Conservation (phyloP, 306 rosid genomes). For the Chamaecrista fasciculata region DNA sequence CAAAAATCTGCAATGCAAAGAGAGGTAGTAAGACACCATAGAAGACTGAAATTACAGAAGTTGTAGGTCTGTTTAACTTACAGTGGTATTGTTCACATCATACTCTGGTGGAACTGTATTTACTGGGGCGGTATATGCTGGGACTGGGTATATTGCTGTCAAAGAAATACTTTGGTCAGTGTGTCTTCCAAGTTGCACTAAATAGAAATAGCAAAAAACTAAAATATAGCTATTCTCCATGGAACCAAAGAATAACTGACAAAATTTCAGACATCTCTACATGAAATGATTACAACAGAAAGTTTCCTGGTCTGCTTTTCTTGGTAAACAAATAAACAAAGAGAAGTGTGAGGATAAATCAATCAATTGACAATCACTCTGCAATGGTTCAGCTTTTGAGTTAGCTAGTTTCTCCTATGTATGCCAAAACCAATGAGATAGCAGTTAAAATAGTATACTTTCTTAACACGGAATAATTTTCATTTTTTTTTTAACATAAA, state of each 20-base stretch:
- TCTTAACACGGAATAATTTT: neutral
- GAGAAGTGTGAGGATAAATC: neutral
- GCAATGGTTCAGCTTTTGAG: neutral
- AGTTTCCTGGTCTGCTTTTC: neutral
- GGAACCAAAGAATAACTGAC: neutral
- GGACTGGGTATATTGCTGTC: slow-evolving; percentile 60
- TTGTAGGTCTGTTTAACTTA: slow-evolving; percentile 35
- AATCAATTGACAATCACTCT: neutral
- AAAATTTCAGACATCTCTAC: neutral
- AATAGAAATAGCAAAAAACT: neutral
- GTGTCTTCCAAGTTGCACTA: neutral
- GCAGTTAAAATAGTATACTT: neutral
- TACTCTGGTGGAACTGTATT: slow-evolving; percentile 51
- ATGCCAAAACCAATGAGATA: neutral
- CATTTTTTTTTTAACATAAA: neutral
- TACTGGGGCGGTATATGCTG: slow-evolving; percentile 62
- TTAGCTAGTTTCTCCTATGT: neutral
- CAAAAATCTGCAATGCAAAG: slow-evolving; percentile 57
- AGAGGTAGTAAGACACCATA: slow-evolving; percentile 29
- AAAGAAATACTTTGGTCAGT: slow-evolving; percentile 29
- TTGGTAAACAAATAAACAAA: neutral
- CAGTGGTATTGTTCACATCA: slow-evolving; percentile 81
- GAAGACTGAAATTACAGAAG: neutral
- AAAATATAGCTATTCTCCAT: neutral
- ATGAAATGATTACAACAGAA: neutral